Percentiles rank a stretch among this genome's conserved stretches.
These are phyloP conservation scores for Hypericum androsaemum DNA, from an alignment of 345 rosid species.

Conservation along the genomic window DNA sequence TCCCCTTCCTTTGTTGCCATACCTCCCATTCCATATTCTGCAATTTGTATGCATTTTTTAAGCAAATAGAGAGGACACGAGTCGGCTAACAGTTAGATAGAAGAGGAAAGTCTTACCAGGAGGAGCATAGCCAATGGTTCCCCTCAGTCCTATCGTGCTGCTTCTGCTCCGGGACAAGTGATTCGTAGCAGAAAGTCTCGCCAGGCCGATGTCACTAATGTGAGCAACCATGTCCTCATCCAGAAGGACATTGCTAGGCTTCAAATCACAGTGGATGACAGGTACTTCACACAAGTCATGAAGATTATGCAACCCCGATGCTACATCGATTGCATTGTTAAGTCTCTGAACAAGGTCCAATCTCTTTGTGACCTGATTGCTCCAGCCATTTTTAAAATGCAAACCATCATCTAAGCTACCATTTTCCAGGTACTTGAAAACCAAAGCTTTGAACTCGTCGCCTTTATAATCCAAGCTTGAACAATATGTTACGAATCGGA, in stretches of 20 bases:
- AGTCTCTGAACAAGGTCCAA: constrained; percentile 8
- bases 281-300: constrained; percentile 5
- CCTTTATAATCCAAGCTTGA: constrained; percentile 16
- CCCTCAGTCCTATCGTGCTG: constrained; percentile 1
- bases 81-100: too few relatives aligned
- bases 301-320: constrained; percentile 7
- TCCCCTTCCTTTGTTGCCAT: constrained; percentile 4
- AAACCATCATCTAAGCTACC: constrained; percentile 7
- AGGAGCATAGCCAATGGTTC: constrained; percentile 7
- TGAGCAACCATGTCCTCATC: constrained; percentile 8
- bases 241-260: constrained; percentile 11
- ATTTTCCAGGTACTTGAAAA: constrained; percentile 10
- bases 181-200: not conserved
- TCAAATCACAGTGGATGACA: constrained; percentile 6
- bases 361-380: not conserved
- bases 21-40: constrained; percentile 10
- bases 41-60: not conserved
- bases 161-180: not conserved
- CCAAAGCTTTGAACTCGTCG: constrained; percentile 23
- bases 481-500: constrained; percentile 17
- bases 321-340: constrained; percentile 6
- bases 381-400: constrained; percentile 3
- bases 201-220: constrained; percentile 9
- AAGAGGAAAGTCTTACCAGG: constrained; percentile 1
- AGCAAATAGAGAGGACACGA: too few relatives aligned